Evolutionary conservation across 768 basidiomycete genomes (phyloP).

Genomic region (Termitomyces heimii): DNA sequence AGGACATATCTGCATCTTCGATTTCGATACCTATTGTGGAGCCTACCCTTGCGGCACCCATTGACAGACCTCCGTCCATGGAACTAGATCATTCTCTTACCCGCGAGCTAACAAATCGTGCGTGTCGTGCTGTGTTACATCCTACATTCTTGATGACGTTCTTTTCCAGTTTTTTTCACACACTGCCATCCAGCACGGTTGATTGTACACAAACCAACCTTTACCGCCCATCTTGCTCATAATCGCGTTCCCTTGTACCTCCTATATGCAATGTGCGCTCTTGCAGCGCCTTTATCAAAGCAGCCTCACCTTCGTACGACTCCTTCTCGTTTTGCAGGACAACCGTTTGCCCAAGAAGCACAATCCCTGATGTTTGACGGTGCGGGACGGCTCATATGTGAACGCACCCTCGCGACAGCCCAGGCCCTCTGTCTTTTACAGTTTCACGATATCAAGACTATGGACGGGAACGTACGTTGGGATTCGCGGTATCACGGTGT

Average conservation of each 20-base stretch:
- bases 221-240: conserved; percentile 58
- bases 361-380: conserved; percentile 66
- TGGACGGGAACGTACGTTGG: conserved; percentile 31
- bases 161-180: conserved; percentile 65
- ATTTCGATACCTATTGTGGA: conserved; percentile 29
- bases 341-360: conserved; percentile 56
- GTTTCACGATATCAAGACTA: conserved; percentile 53
- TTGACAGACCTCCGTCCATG: conserved; percentile 36
- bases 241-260: conserved; percentile 67
- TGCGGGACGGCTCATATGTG: conserved; percentile 54
- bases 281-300: conserved; percentile 72
- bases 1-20: conserved; percentile 24
- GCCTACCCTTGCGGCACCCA: conserved; percentile 28
- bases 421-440: conserved; percentile 74
- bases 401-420: conserved; percentile 62
- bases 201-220: conserved; percentile 76
- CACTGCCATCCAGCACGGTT: conserved; percentile 74
- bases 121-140: conserved; percentile 21
- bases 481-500: conserved; percentile 47
- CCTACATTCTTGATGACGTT: conserved; percentile 9
- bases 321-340: conserved; percentile 50
- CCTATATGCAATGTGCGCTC: conserved; percentile 68
- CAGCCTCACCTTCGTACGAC: conserved; percentile 55
- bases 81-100: conserved; percentile 58
- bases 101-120: conserved; percentile 71